These are phyloP conservation scores for Candida jianshihensis DNA, from an alignment of 805 yeast species.

Conservation along the genomic window DNA sequence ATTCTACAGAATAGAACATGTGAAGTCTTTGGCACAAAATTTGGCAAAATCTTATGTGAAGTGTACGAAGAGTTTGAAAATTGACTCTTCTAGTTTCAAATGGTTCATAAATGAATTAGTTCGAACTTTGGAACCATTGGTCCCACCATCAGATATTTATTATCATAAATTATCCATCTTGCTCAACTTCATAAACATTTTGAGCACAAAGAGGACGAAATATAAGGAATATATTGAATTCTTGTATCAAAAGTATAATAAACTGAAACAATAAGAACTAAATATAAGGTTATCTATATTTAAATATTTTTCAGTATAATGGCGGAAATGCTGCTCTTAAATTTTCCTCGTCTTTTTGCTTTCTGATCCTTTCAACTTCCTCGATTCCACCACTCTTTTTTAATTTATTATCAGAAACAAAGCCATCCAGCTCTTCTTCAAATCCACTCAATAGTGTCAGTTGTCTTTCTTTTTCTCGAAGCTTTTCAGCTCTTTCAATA, in stretches of 20 bases:
- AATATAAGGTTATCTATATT: conserved; percentile 3
- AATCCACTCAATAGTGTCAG: conserved; percentile 54
- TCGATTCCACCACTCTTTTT: conserved; percentile 86
- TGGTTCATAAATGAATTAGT: conserved; percentile 5
- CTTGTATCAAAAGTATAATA: not conserved
- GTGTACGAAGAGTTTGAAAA: conserved; percentile 1
- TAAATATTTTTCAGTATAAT: conserved; percentile 15
- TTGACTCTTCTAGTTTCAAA: conserved; percentile 3
- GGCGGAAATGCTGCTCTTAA: conserved; percentile 43
- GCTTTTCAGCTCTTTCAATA: conserved; percentile 75
- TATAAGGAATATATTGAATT: conserved; percentile 7
- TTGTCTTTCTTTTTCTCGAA: conserved; percentile 65
- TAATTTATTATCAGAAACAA: conserved; percentile 70
- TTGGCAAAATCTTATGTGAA: conserved; percentile 15
- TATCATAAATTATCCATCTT: not conserved
- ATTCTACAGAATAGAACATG: conserved; percentile 16
- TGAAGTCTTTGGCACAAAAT: conserved; percentile 9
- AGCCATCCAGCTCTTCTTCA: conserved; percentile 78
- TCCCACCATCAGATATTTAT: not conserved
- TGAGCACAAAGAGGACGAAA: conserved; percentile 10
- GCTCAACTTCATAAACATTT: not conserved
- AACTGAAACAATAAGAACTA: not conserved
- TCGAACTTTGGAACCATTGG: not conserved
- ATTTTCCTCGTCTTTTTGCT: conserved; percentile 63
- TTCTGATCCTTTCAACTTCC: conserved; percentile 68